Evolutionary conservation across 106 monocot species (phyloP), one percentile per base, ranked within the genome.

Genomic region (Dioscorea dumetorum): DNA sequence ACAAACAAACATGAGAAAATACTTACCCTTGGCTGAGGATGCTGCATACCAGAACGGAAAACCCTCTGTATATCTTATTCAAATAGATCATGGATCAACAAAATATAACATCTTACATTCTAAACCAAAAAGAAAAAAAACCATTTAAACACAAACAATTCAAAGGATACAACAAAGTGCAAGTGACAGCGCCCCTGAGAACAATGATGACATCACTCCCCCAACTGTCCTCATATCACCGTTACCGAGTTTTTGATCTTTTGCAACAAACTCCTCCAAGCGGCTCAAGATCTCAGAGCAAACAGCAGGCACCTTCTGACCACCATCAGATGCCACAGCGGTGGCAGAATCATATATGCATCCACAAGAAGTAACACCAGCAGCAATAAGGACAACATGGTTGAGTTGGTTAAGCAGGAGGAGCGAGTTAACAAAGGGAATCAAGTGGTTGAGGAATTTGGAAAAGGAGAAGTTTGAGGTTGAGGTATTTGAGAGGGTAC

Each of bases 1-100:
- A 22, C 48, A 16, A 67, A 17, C 9, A 12, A 49, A 9, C 62
- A 22, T 17, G 50, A 66, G 6, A 23, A 60, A 31, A 67, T n/a
- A 50, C 79, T 80, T 74, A 93, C 99, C 72, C 99, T 80, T 51
- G 99, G 99, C 68, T 93, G 90, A 24, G 99, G 93, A 87, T 99
- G 93, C 19, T 83, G 78, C 63, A 81, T 22, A 18, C 93, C 87
- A 28, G 87, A 80, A n/a, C 93, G 73, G 51, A 99, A 90, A 66
- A 93, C 72, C 73, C 87, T 93, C 63, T 99, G 99, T 53, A 93
- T 90, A 76, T 99, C 97, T 94, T 70, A 58, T 34, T 49, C 19
- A 60, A 19, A 67, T 49, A 75, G 12, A 60, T 63, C 20, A 76
- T 54, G 63, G 66, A 24, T 4, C 21, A 63, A 24, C 52, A 51